Base-by-base conservation (phyloP, 352 stramenopile genomes). In the Phytophthora parvispora region DNA sequence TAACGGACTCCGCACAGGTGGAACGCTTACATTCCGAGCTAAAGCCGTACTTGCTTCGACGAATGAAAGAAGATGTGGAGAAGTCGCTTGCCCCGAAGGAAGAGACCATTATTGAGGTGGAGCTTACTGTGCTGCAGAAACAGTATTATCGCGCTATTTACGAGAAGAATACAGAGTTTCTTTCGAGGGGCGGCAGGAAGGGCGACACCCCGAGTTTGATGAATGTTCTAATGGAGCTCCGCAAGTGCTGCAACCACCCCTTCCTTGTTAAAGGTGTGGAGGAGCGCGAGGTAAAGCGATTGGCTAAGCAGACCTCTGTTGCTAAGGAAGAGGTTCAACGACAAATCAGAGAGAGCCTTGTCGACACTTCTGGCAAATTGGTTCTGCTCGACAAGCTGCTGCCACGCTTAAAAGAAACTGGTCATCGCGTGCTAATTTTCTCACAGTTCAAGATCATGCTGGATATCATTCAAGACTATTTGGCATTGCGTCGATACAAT, bases 371-470 rank as follows among this genome's bases (percentile, higher is more conserved):
- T 4, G 98, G 98, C 3, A 99, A 99, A 74, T 79, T 99, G 8
- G 94, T 99, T 48, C 77, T 99, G 15, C 80, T 99, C 25, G 98
- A 99, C 80, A 99, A 99, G 68, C 78, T 99, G 9, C 86, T 99
- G 6, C 97, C 98, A 12, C 91, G 95, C 6, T 78, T 99, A 13
- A 94, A 98, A 69, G 86, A 92, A 62, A 97, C 99, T 47, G 97
- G 97, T 4, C 98, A 99, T 66, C 89, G 97, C 18, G 95, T 99
- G 27, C 77, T 99, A 10, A 95, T 99, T 20, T 99, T 99, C 76
- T 99, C 94, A 6, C 98, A 99, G 81, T 97, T 98, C 78, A 99
- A 99, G 77, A 99, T 99, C 47, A 99, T 99, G 98, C 85, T 99
- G 51, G 97, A 99, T 76, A 98, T 99, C 42, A 72, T 99, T 22